Evolutionary conservation across 306 rosid species (phyloP), one percentile per base, ranked within the genome.

Genomic region (Fagus sylvatica): DNA sequence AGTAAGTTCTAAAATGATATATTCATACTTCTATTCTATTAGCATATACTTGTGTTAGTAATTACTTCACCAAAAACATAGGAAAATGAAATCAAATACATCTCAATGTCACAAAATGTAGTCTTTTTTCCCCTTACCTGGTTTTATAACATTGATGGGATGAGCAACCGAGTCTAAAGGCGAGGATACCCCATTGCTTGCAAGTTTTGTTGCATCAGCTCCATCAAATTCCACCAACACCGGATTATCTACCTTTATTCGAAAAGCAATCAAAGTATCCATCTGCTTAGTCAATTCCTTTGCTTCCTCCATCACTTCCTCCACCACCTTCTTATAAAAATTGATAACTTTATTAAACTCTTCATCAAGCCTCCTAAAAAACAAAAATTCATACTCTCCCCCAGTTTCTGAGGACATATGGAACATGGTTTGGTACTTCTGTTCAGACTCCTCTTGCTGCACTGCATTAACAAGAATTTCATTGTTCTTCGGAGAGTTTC

Each of bases 261-360:
- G 68, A 13, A 89, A 79, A 81, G 93, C 93, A 84, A 90, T 85
- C 51, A 93, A 77, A 81, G 82, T 85, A 82, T 86, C 85, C 92
- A 93, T 93, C 85, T 46, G 9, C 9, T 15, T 46, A 2, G 85
- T 83, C 74, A 93, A 79, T 78, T 89, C 93, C 69, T 89, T 89
- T 9, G 96, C 96, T 85, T 90, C 94, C 70, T 62, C 89, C 22
- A 93, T 88, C 72, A 80, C 96, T 85, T 90, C 94, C 70, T 62
- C 89, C 22, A 93, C 89, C 72, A 80, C 82, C 34, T 80, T 85
- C 78, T 76, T 84, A 66, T 87, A 93, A 71, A 93, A 93, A n/a
- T 6, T 54, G 33, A 85, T 74, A 13, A 93, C 93, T 77, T 89
- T 92, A 74, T 92, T 89, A 34, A 92, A 89, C 87, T 90, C 92